Evolutionary conservation across 2,329 filamentous ascomycete species (phyloP), one percentile per base, ranked within the genome.

Genomic region (Alternaria viburni): DNA sequence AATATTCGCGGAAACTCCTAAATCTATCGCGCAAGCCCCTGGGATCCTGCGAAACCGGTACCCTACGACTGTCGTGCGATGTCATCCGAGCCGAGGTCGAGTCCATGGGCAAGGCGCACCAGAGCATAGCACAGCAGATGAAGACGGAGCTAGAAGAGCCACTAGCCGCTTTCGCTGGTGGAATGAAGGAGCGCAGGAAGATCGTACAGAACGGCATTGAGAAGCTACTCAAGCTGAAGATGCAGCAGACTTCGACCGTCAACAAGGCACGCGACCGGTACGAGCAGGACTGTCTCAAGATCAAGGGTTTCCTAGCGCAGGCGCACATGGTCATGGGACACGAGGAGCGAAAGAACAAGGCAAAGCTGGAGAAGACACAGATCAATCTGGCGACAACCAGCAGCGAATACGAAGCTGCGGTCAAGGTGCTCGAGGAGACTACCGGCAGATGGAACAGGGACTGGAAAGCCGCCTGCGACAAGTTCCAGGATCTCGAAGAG

Each of bases 281-380:
- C 78, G 96, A 99, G 81, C 95, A 99, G 80, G 96, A 99, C 73
- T 98, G 95, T 77, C 86, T 99, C 47, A 96, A 97, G 79, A 98
- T 99, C 80, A 99, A 99, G 81, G 96, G 96, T 43, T 99, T 99
- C 77, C 88, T 99, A 5, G 96, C 96, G 5, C 96, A 99, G 81
- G 96, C 96, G 10, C 96, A 99, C 79, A 99, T 99, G 96, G 96
- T 99, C 61, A 99, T 99, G 96, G 96, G 96, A 13, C 96, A 99
- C 74, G 96, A 99, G 79, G 96, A 99, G 83, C 89, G 96, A 26
- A 97, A 97, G 83, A 99, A 99, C 81, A 99, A 99, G 83, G 94
- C 95, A 21, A 98, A 97, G 81, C 87, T 99, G 46, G 96, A 99
- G 81, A 99, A 99, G 86, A 98, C 96, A 1, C 96, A 99, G 79